These are phyloP conservation scores for Suhomyces taliae DNA, from an alignment of 1,139 yeast species.

Conservation along the genomic window DNA sequence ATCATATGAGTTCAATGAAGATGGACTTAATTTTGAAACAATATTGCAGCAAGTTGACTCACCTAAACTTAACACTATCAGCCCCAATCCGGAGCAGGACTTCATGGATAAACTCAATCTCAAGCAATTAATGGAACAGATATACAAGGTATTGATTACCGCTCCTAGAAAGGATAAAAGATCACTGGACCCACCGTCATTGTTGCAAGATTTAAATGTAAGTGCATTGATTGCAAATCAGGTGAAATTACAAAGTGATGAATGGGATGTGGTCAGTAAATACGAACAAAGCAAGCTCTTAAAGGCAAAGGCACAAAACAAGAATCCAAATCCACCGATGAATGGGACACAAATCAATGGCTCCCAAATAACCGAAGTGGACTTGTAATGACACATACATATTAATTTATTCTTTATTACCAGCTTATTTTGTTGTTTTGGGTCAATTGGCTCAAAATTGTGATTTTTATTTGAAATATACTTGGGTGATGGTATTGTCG, in stretches of 20 bases:
- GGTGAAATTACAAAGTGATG: conserved; percentile 34
- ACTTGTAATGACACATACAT: no score
- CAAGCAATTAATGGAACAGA: conserved; percentile 17
- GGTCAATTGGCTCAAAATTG: no score
- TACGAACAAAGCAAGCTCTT: neutral
- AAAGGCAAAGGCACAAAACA: neutral
- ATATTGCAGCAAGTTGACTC: conserved; percentile 16
- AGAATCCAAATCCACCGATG: neutral
- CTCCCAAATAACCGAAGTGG: no score
- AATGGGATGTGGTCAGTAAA: conserved; percentile 47
- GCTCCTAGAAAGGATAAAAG: conserved; percentile 4
- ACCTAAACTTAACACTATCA: neutral
- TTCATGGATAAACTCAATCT: conserved; percentile 8
- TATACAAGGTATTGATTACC: conserved; percentile 13
- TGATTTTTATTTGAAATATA: no score
- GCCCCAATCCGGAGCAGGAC: conserved; percentile 4
- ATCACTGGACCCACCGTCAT: conserved; percentile 12
- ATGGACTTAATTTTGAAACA: conserved; percentile 22
- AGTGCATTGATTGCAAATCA: conserved; percentile 27
- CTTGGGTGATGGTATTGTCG: no score
- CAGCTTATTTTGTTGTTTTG: no score
- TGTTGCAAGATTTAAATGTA: conserved; percentile 25
- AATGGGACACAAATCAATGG: conserved; percentile 9
- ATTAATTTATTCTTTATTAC: no score
- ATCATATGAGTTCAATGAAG: conserved; percentile 11